phyloP scores from a whole-genome alignment of 1,284 basidiomycete species.

The Marasmius oreades region DNA sequence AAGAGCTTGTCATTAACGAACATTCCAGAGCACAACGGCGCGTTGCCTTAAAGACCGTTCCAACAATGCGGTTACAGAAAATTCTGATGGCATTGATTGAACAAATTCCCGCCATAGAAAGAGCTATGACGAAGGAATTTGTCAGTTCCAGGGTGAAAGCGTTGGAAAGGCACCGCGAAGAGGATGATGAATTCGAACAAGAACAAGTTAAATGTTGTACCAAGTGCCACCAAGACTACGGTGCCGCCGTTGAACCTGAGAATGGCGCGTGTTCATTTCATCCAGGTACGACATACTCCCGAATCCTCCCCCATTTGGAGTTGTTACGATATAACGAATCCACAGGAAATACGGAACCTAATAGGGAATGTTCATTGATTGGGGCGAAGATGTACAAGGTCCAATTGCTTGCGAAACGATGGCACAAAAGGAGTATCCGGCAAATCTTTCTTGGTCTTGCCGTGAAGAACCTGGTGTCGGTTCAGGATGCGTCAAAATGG shows the following conservation, averaged over 20 bases:
- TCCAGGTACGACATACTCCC: conserved; percentile 27
- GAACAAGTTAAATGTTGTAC: conserved; percentile 40
- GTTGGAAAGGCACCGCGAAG: conserved; percentile 29
- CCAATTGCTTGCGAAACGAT: conserved; percentile 39
- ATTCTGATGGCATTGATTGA: conserved; percentile 35
- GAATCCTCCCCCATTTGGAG: not conserved
- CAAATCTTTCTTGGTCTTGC: conserved; percentile 47
- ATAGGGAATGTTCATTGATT: conserved; percentile 38
- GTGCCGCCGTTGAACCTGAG: conserved; percentile 29
- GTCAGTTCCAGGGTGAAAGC: conserved; percentile 17
- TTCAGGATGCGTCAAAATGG: conserved; percentile 36
- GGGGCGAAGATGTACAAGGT: conserved; percentile 44
- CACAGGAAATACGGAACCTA: conserved; percentile 5
- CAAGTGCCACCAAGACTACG: conserved; percentile 43
- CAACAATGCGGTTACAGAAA: conserved; percentile 38
- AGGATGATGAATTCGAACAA: conserved; percentile 7
- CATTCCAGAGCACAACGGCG: conserved; percentile 37
- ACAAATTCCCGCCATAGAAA: conserved; percentile 36
- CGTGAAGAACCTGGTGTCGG: conserved; percentile 34
- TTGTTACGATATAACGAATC: not conserved
- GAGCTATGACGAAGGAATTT: conserved; percentile 39
- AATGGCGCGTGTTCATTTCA: conserved; percentile 28
- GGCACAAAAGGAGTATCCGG: conserved; percentile 37
- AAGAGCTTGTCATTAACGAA: conserved; percentile 34
- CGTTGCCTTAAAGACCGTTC: conserved; percentile 35